phyloP scores from a whole-genome alignment of 495 filamentous ascomycete species.

The Xylaria sp. region DNA sequence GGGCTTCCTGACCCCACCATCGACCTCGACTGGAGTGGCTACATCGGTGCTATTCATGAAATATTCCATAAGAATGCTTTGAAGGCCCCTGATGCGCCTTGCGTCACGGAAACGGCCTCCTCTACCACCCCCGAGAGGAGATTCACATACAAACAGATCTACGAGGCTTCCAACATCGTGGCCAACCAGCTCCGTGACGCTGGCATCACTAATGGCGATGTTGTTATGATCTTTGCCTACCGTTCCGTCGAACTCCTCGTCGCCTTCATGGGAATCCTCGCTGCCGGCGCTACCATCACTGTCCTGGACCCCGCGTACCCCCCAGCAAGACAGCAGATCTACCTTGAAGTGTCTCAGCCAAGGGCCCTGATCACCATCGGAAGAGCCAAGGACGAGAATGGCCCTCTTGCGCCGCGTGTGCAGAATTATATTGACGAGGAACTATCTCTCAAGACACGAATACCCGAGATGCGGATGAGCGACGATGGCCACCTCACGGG shows the following conservation, averaged over 20 bases:
- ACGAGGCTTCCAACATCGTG: slow-evolving; percentile 80
- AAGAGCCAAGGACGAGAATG: slow-evolving; percentile 75
- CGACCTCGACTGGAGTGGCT: slow-evolving; percentile 84
- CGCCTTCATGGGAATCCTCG: slow-evolving; percentile 67
- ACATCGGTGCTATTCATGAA: slow-evolving; percentile 77
- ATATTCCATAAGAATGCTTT: slow-evolving; percentile 66
- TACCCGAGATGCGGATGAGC: slow-evolving; percentile 76
- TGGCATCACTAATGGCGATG: slow-evolving; percentile 79
- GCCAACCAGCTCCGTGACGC: slow-evolving; percentile 75
- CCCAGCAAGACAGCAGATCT: slow-evolving; percentile 85
- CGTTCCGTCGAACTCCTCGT: slow-evolving; percentile 77
- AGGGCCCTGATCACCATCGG: slow-evolving; percentile 78
- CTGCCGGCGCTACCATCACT: slow-evolving; percentile 71
- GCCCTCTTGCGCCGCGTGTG: slow-evolving; percentile 71
- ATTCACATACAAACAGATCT: slow-evolving; percentile 90
- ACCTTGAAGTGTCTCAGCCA: slow-evolving; percentile 80
- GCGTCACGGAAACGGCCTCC: slow-evolving; percentile 65
- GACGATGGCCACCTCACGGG: slow-evolving; percentile 79
- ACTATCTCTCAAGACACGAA: slow-evolving; percentile 73
- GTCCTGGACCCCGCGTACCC: slow-evolving; percentile 93
- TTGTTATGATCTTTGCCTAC: slow-evolving; percentile 91
- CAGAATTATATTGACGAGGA: slow-evolving; percentile 77
- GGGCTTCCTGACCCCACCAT: slow-evolving; percentile 75
- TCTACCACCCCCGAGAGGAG: slow-evolving; percentile 62
- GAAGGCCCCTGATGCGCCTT: background rate